A percentile compares a stretch with the other conserved stretches of the same genome.
These are phyloP conservation scores for Adansonia rubrostipa DNA, from an alignment of 441 rosid species.

Conservation along the genomic window DNA sequence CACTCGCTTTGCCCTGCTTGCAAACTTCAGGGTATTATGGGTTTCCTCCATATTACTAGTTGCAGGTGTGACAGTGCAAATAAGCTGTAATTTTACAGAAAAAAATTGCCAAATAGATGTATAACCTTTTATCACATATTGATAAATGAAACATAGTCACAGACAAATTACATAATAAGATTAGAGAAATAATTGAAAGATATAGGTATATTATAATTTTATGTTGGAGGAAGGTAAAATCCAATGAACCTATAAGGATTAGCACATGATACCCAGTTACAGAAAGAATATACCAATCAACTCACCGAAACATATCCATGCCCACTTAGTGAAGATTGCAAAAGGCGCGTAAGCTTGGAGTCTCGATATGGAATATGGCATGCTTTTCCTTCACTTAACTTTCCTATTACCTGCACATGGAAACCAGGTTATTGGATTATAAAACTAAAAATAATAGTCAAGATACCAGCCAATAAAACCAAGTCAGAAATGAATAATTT, in stretches of 20 bases:
- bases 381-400: slow-evolving; percentile 97
- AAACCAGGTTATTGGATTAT: slow-evolving; percentile 27
- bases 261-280: not conserved
- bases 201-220: slow-evolving; percentile 7
- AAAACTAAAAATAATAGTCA: slow-evolving; percentile 18
- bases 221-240: slow-evolving; percentile 20
- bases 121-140: slow-evolving; percentile 16
- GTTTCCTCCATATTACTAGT: slow-evolving; percentile 99
- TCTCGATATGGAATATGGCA: slow-evolving; percentile 98
- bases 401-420: slow-evolving; percentile 86
- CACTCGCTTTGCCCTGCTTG: slow-evolving; percentile 97
- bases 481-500: not conserved
- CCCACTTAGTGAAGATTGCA: slow-evolving; percentile 96
- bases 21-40: slow-evolving; percentile 96
- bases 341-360: slow-evolving; percentile 98
- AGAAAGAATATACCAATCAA: slow-evolving; percentile 20
- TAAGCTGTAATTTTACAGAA: slow-evolving; percentile 63
- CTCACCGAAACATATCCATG: slow-evolving; percentile 99
- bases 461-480: not conserved
- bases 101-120: slow-evolving; percentile 1
- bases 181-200: not conserved
- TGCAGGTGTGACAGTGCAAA: slow-evolving; percentile 98
- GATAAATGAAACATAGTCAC: not conserved
- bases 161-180: not conserved
- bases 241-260: not conserved